Base-by-base conservation (phyloP, 495 filamentous ascomycete species). In the Letharia lupina region DNA sequence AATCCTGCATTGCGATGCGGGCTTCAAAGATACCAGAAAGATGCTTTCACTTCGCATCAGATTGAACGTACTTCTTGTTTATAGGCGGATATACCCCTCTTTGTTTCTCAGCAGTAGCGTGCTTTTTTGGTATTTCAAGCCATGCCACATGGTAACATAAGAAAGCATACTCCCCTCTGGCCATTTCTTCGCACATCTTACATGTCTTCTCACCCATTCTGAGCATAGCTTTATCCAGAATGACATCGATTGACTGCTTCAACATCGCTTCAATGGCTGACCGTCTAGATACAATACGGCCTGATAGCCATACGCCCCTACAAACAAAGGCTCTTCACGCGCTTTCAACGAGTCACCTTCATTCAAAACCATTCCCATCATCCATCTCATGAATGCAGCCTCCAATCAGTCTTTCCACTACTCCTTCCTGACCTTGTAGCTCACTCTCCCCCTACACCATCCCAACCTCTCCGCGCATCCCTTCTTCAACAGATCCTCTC, bases 371-470 rank as follows among this genome's bases (percentile, higher is more conserved):
- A 12, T 23, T 11, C 47, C 5, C 9, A 13, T 37, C 6, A 23
- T 4, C 23, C 12, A 35, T 39, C 20, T 13, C 23, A 31, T 23
- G 12, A 9, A 20, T n/a, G 2, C 45, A 48, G 7, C 45, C 3
- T 9, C 20, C 20, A 9, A 23, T 7, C 2, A 18, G 20, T n/a
- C 45, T 48, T n/a, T 48, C 7, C 10, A 20, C 56, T 60, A 68
- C 65, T 75, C 76, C 61, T 68, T 72, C 70, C 76, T 70, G 33
- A 79, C 74, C 69, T 77, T 77, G 58, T 77, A 77, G n/a, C 70
- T 74, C 35, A 77, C 73, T 57, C 69, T 67, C n/a, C 75, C 70
- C 50, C 71, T 58, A 63, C 70, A 74, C 68, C 74, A 79, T 4
- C 77, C 75, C 47, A 70, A 64, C 5, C 75, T 62, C 60, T 67